phyloP scores from a whole-genome alignment of 2,329 filamentous ascomycete species.

The Pseudogymnoascus sp. region DNA sequence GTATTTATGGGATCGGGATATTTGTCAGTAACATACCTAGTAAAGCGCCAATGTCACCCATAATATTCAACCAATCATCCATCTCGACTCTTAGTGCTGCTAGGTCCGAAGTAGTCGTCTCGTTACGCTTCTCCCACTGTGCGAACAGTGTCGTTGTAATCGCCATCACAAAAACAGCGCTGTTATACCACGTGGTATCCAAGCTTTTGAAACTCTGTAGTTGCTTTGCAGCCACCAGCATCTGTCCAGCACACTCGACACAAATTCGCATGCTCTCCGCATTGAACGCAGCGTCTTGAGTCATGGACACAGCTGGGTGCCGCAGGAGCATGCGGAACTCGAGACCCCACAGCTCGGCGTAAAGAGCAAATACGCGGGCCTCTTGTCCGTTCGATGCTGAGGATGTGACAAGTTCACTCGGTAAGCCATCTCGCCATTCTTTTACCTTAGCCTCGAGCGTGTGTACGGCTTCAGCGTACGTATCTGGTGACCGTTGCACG shows the following conservation, averaged over 20 bases:
- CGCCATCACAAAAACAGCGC: slow-evolving; percentile 62
- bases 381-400: slow-evolving; percentile 33
- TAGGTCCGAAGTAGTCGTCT: slow-evolving; percentile 50
- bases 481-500: slow-evolving; percentile 51
- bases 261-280: slow-evolving; percentile 58
- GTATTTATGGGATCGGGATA: neutral
- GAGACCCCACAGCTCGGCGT: slow-evolving; percentile 44
- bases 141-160: slow-evolving; percentile 66
- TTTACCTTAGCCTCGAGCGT: slow-evolving; percentile 57
- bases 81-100: slow-evolving; percentile 57
- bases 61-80: slow-evolving; percentile 58
- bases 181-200: slow-evolving; percentile 72
- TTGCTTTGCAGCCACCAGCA: slow-evolving; percentile 51
- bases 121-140: slow-evolving; percentile 57
- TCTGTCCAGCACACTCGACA: slow-evolving; percentile 54
- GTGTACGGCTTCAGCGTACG: slow-evolving; percentile 55
- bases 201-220: slow-evolving; percentile 58
- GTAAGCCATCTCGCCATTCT: slow-evolving; percentile 56
- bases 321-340: slow-evolving; percentile 53
- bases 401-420: slow-evolving; percentile 47
- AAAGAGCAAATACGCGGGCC: slow-evolving; percentile 43
- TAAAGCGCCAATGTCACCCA: slow-evolving; percentile 58
- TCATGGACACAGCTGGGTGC: slow-evolving; percentile 52
- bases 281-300: slow-evolving; percentile 45
- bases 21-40: slow-evolving; percentile 44